Percentiles rank a stretch among this genome's conserved stretches.
phyloP scores from a whole-genome alignment of 306 rosid genomes.

The Medicago arabica region DNA sequence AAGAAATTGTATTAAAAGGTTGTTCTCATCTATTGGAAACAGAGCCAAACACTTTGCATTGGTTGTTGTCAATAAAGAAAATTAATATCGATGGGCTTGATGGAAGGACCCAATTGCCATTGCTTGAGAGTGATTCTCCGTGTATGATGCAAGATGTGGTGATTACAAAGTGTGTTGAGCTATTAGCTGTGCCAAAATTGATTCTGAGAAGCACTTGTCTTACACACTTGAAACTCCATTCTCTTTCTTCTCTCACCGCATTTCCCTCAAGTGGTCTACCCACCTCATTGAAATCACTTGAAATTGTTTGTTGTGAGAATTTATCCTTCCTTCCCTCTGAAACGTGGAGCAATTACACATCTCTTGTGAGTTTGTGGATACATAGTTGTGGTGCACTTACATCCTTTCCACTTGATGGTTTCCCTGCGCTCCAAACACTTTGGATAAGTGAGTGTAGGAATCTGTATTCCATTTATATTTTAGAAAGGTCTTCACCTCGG shows the following conservation, averaged over 20 bases:
- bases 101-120: neutral
- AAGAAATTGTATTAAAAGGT: neutral
- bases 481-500: neutral
- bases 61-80: neutral
- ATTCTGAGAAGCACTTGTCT: slow-evolving; percentile 7
- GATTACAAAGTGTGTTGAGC: rapidly evolving
- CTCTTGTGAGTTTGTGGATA: neutral
- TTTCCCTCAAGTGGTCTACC: slow-evolving; percentile 4
- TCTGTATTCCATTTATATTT: neutral
- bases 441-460: no score
- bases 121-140: neutral
- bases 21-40: neutral
- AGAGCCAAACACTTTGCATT: neutral
- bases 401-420: neutral
- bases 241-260: neutral
- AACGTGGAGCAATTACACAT: slow-evolving; percentile 13
- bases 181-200: neutral
- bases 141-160: no score
- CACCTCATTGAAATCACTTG: neutral
- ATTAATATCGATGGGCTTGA: rapidly evolving
- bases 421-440: no score
- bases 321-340: neutral
- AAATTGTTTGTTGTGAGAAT: neutral
- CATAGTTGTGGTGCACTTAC: neutral
- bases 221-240: neutral